phyloP scores from a whole-genome alignment of 768 basidiomycete species.

The Gyrodon lividus region DNA sequence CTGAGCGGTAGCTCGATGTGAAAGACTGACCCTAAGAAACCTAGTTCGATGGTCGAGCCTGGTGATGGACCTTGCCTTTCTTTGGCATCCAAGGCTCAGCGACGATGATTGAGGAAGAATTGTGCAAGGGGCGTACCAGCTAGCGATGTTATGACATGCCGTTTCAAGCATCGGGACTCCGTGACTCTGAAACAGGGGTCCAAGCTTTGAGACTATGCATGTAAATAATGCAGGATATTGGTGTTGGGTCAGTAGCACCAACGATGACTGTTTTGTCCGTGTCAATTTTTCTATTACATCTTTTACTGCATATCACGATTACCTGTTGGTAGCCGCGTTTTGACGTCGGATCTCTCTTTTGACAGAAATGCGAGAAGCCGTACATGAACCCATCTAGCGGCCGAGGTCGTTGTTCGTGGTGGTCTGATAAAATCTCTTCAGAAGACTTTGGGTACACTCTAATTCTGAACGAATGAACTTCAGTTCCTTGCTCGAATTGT shows the following conservation, averaged over 20 bases:
- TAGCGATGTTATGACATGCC: slow-evolving; percentile 81
- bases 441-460: slow-evolving; percentile 43
- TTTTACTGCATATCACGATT: background rate
- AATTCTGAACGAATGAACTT: slow-evolving; percentile 85
- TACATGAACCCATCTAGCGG: slow-evolving; percentile 68
- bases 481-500: slow-evolving; percentile 80
- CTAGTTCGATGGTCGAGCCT: slow-evolving; percentile 71
- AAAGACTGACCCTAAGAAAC: slow-evolving; percentile 78
- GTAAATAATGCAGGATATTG: slow-evolving; percentile 84
- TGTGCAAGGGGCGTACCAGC: slow-evolving; percentile 56
- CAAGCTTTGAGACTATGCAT: slow-evolving; percentile 62
- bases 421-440: slow-evolving; percentile 14
- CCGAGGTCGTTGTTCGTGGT: slow-evolving; percentile 34
- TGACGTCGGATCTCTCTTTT: slow-evolving; percentile 58
- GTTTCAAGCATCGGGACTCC: slow-evolving; percentile 81
- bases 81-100: slow-evolving; percentile 36
- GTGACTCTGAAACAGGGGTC: slow-evolving; percentile 70
- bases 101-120: background rate
- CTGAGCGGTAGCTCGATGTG: slow-evolving; percentile 69
- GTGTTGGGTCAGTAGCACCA: slow-evolving; percentile 79
- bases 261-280: slow-evolving; percentile 30
- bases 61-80: slow-evolving; percentile 75
- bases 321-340: slow-evolving; percentile 85
- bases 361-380: slow-evolving; percentile 77
- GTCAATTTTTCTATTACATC: background rate